These are phyloP conservation scores for Irpex sp. DNA, from an alignment of 1,284 basidiomycete species.

Conservation along the genomic window DNA sequence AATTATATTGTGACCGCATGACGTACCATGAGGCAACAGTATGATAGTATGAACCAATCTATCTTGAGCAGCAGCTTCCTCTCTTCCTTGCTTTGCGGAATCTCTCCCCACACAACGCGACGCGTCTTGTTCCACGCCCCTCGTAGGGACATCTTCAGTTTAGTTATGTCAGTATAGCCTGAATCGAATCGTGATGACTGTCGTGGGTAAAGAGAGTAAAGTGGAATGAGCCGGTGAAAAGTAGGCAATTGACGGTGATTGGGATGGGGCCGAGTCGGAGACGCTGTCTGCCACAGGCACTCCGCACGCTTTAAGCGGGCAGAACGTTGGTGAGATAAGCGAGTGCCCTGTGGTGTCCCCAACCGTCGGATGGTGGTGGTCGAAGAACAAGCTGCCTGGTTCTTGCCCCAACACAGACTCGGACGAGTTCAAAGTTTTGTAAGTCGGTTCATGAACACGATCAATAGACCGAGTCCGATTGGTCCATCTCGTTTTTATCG, in stretches of 20 bases:
- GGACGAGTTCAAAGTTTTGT: no score
- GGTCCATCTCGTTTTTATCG: not conserved
- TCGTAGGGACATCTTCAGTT: not conserved
- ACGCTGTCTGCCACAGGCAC: not conserved
- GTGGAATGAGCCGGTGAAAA: not conserved
- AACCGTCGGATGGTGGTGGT: no score
- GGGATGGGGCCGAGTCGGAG: not conserved
- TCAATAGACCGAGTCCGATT: not conserved
- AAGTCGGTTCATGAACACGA: not conserved
- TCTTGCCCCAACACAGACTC: no score
- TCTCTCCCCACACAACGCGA: slow-evolving; percentile 28
- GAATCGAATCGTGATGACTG: not conserved
- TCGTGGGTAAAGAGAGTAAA: not conserved
- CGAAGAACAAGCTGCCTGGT: no score
- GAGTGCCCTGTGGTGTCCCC: no score
- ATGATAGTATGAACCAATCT: slow-evolving; percentile 62
- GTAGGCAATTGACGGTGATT: not conserved
- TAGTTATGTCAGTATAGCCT: not conserved
- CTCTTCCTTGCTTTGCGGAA: slow-evolving; percentile 36
- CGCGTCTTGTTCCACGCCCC: slow-evolving; percentile 10
- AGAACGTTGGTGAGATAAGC: not conserved
- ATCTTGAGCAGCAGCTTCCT: slow-evolving; percentile 48
- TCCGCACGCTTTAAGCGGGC: not conserved
- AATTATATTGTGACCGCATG: not conserved
- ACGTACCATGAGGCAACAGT: slow-evolving; percentile 63